These are phyloP conservation scores for Cyberlindnera samutprakarnensis DNA, from an alignment of 805 yeast genomes.

Conservation along the genomic window DNA sequence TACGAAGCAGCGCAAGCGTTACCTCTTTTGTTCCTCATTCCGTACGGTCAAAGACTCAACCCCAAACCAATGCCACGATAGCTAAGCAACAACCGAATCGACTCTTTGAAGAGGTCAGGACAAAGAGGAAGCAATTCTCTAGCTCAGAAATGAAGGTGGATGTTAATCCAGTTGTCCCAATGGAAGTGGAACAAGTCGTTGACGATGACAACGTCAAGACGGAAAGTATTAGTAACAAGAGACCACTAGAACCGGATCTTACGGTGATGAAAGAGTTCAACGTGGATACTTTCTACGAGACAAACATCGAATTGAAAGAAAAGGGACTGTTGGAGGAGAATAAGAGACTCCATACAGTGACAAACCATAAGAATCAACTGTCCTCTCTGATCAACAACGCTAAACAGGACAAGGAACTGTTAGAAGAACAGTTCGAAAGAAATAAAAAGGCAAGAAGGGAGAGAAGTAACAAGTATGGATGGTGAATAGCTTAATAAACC, in stretches of 20 bases:
- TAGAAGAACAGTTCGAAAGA: conserved; percentile 18
- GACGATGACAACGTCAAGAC: too few relatives aligned
- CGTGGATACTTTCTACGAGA: conserved; percentile 13
- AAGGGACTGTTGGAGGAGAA: conserved; percentile 17
- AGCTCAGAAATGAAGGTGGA: neutral
- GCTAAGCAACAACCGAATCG: too few relatives aligned
- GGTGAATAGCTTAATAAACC: conserved; percentile 14
- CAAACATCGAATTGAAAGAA: conserved; percentile 16
- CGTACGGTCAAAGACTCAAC: conserved; percentile 9
- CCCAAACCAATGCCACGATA: neutral
- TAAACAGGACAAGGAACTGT: conserved; percentile 15
- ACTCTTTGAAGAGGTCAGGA: neutral
- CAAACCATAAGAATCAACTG: conserved; percentile 20
- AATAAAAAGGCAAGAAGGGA: conserved; percentile 19
- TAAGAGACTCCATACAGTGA: conserved; percentile 16
- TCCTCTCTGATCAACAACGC: conserved; percentile 23
- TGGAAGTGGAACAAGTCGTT: neutral
- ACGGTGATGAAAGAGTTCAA: conserved; percentile 17
- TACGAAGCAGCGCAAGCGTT: conserved; percentile 7
- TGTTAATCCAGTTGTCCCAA: conserved; percentile 2
- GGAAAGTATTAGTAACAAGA: too few relatives aligned
- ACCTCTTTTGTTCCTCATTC: conserved; percentile 19
- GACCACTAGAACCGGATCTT: conserved; percentile 3
- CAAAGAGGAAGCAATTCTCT: conserved; percentile 1
- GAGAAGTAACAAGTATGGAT: conserved; percentile 17